Conservation (phyloP, 1,284 basidiomycete genomes). For the Mycena sp. region DNA sequence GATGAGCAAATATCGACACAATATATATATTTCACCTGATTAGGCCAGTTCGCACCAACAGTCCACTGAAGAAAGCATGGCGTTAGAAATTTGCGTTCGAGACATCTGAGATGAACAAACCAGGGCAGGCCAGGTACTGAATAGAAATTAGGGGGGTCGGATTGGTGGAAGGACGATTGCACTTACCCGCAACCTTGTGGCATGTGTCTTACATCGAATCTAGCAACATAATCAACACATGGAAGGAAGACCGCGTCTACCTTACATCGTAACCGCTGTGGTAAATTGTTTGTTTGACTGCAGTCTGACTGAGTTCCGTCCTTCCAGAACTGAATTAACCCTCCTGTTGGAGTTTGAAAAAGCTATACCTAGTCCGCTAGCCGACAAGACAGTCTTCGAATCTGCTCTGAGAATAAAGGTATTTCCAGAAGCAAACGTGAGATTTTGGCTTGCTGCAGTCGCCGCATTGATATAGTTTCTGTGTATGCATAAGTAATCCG, state of each 20-base stretch:
- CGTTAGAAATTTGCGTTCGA: not conserved
- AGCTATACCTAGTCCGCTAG: slow-evolving; percentile 49
- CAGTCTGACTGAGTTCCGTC: slow-evolving; percentile 69
- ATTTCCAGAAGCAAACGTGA: slow-evolving; percentile 46
- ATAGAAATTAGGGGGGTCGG: not conserved
- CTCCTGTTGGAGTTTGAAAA: not conserved
- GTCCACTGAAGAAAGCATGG: slow-evolving; percentile 44
- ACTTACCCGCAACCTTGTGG: slow-evolving; percentile 72
- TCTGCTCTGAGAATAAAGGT: slow-evolving; percentile 56
- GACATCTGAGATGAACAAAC: not conserved
- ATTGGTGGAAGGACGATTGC: not conserved
- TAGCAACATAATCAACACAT: too few species aligned
- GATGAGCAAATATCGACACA: too few species aligned
- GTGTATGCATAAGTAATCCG: not conserved
- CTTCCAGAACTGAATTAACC: not conserved
- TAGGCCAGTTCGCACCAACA: slow-evolving; percentile 59
- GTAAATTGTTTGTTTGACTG: slow-evolving; percentile 60
- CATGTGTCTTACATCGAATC: slow-evolving; percentile 52
- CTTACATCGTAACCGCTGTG: slow-evolving; percentile 66
- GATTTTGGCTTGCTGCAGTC: slow-evolving; percentile 45
- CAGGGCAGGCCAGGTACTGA: slow-evolving; percentile 60
- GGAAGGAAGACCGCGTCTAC: not conserved
- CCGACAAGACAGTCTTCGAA: slow-evolving; percentile 48
- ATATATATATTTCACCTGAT: too few species aligned
- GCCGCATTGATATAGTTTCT: slow-evolving; percentile 52